A percentile compares a stretch with the other conserved stretches of the same genome.
phyloP scores from a whole-genome alignment of 768 basidiomycete genomes.

The Russula ochroleuca region DNA sequence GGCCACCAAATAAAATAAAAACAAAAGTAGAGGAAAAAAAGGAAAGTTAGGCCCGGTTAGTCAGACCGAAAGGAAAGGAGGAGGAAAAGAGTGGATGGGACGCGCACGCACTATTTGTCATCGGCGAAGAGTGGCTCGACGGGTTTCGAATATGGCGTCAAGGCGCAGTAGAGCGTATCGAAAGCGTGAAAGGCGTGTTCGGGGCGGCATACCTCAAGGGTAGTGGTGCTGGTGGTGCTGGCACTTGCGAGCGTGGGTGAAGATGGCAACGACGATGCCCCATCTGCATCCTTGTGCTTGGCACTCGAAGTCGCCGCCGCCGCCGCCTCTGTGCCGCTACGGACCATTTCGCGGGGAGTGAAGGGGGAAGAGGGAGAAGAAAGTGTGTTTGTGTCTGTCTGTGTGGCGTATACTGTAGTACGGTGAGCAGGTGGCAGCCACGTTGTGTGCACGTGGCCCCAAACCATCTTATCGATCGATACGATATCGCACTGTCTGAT shows the following conservation, averaged over 20 bases:
- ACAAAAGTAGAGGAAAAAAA: not conserved
- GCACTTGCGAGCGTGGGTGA: slow-evolving; percentile 25
- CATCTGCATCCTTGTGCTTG: not conserved
- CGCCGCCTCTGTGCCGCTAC: not conserved
- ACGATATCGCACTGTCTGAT: too few relatives aligned
- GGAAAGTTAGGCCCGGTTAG: not conserved
- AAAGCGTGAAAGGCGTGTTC: slow-evolving; percentile 83
- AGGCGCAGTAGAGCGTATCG: slow-evolving; percentile 74
- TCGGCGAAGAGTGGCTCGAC: slow-evolving; percentile 62
- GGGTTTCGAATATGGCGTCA: slow-evolving; percentile 49
- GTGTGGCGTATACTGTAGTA: not conserved
- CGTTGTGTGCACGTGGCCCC: not conserved
- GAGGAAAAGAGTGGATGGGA: too few relatives aligned
- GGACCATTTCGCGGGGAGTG: not conserved
- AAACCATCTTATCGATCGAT: not conserved
- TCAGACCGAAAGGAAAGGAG: too few relatives aligned
- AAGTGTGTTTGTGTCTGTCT: not conserved
- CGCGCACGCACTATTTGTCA: slow-evolving; percentile 61
- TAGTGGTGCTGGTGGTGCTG: not conserved
- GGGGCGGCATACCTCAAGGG: slow-evolving; percentile 46
- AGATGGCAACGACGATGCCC: not conserved
- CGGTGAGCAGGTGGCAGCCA: not conserved
- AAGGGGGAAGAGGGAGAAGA: too few relatives aligned
- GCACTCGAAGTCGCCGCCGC: not conserved
- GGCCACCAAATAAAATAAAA: not conserved